A percentile compares a stretch with the other conserved stretches of the same genome.
These are phyloP conservation scores for Pseudognaphalium luteoalbum DNA, from an alignment of 129 eudicot genomes.

Conservation along the genomic window DNA sequence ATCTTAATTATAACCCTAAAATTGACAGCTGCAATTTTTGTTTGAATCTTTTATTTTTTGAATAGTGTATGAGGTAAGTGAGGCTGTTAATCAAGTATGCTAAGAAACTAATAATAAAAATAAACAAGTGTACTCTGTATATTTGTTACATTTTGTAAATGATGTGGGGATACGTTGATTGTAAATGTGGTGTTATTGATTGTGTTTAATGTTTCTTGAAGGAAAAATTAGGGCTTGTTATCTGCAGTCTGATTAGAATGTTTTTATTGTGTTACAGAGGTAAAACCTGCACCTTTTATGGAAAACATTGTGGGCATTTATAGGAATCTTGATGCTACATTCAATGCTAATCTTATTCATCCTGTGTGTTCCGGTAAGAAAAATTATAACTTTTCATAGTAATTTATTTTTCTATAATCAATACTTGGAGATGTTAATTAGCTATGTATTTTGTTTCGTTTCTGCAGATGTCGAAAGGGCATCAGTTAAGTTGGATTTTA, in stretches of 20 bases:
- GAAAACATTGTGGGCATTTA: constrained; percentile 66
- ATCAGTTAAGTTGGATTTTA: constrained; percentile 19
- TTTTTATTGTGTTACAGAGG: constrained; percentile 38
- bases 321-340: constrained; percentile 58
- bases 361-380: constrained; percentile 49
- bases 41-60: neutral
- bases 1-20: neutral
- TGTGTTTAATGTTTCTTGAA: neutral
- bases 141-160: too few species aligned
- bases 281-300: constrained; percentile 62
- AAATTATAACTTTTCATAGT: neutral
- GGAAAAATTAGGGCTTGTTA: neutral
- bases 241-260: neutral
- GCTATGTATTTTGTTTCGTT: neutral
- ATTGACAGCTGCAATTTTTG: neutral
- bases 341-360: constrained; percentile 42
- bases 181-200: neutral
- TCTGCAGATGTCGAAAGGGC: constrained; percentile 29
- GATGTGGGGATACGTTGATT: neutral
- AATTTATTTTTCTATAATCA: neutral
- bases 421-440: neutral
- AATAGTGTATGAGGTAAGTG: too few species aligned
- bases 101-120: too few species aligned
- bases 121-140: too few species aligned
- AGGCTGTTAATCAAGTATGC: too few species aligned